Evolutionary conservation across 768 basidiomycete species (phyloP).

Genomic region (Termitomyces sp.): DNA sequence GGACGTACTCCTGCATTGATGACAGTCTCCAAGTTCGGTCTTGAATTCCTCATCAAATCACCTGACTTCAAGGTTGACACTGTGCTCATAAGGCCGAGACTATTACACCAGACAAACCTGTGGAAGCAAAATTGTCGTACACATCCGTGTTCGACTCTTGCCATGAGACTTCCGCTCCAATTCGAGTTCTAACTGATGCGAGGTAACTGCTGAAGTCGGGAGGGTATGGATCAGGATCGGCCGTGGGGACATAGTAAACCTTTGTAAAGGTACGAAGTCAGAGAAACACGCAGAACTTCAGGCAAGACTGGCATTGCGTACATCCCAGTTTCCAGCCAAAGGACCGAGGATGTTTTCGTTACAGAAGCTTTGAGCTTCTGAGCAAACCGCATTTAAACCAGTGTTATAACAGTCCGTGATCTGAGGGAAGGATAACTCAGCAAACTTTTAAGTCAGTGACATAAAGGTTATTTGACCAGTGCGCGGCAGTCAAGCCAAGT

Average conservation of each 20-base stretch:
- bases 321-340: constrained; percentile 53
- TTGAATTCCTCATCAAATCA: constrained; percentile 57
- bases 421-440: constrained; percentile 23
- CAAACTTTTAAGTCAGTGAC: not conserved
- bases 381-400: constrained; percentile 50
- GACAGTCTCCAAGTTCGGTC: constrained; percentile 50
- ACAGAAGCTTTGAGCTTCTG: constrained; percentile 55
- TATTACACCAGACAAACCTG: constrained; percentile 28
- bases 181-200: constrained; percentile 28
- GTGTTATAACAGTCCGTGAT: constrained; percentile 50
- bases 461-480: constrained; percentile 29
- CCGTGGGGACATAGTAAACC: constrained; percentile 48
- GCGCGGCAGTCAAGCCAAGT: constrained; percentile 51
- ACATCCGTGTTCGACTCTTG: constrained; percentile 36
- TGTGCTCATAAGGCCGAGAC: not conserved
- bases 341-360: constrained; percentile 53
- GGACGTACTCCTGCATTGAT: constrained; percentile 52
- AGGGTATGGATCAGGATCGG: constrained; percentile 49
- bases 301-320: constrained; percentile 16
- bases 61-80: constrained; percentile 21
- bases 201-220: constrained; percentile 35
- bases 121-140: constrained; percentile 46
- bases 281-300: not conserved
- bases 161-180: constrained; percentile 47
- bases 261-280: constrained; percentile 7